Base-by-base conservation (phyloP, 352 stramenopile species). In the Phytopythium ostracodes region DNA sequence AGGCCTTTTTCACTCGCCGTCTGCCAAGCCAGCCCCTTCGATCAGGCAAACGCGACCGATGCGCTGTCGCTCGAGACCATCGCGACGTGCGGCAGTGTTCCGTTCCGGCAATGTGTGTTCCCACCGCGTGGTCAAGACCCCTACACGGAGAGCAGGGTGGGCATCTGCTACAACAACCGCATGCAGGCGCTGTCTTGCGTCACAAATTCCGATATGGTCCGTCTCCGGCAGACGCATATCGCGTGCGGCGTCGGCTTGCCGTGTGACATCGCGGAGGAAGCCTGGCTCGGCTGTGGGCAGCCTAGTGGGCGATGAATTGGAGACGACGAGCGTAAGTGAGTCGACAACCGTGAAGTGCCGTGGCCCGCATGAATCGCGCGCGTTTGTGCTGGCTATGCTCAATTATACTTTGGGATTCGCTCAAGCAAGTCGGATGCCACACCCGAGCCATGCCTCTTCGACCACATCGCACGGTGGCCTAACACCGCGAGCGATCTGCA, bases 361-460 rank as follows among this genome's bases (percentile, higher is more conserved):
- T 11, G 33, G 33, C 3, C 1, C 10, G 10, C 33, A 10, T 38
- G 33, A n/a, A n/a, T n/a, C 33, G 10, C 10, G n/a, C 33, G 33
- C 33, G 33, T 38, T 38, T 38, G 31, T 36, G 31, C 31, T 36
- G 31, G 9, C 9, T 38, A 11, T 14, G 33, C 7, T 14, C 33
- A 38, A 14, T 14, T 4, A 15, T 14, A 38, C 33, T 15, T 5
- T 38, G 10, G 1, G 33, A 38, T 38, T 47, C 40, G 11, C 5
- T 24, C 3, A 47, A 2, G 18, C 2, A 12, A 22, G 2, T 47
- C 40, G 18, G 18, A 47, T 46, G 17, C 24, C 53, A 59, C 59
- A 80, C 0, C 73, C 62, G 6, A 77, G 59, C 73, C 70, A 76
- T 0, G 50, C 44, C 51, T 81, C 73, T n/a, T 64, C 63, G 1